phyloP scores from a whole-genome alignment of 2,329 filamentous ascomycete species.

The Pestalotiopsis sp. region DNA sequence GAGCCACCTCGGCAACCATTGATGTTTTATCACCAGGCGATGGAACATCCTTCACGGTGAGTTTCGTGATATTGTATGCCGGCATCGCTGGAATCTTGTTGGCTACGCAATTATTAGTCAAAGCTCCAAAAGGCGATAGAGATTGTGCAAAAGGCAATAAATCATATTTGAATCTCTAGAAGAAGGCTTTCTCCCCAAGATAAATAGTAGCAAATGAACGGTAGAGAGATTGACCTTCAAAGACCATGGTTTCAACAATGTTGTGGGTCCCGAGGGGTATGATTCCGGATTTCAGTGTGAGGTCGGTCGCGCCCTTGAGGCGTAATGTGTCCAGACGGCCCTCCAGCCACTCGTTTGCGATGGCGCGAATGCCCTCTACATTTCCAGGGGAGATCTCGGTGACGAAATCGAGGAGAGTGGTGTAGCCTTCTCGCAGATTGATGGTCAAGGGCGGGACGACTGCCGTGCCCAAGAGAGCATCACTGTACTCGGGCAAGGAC shows the following conservation, averaged over 20 bases:
- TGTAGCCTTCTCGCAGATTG: slow-evolving; percentile 76
- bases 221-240: slow-evolving; percentile 82
- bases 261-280: slow-evolving; percentile 77
- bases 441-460: slow-evolving; percentile 75
- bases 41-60: slow-evolving; percentile 77
- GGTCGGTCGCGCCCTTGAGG: slow-evolving; percentile 72
- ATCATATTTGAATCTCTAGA: slow-evolving; percentile 30
- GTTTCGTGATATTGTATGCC: slow-evolving; percentile 77
- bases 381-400: slow-evolving; percentile 77
- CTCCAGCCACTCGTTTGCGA: slow-evolving; percentile 88
- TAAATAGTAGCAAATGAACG: slow-evolving; percentile 63
- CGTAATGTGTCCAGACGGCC: slow-evolving; percentile 73
- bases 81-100: slow-evolving; percentile 77
- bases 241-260: slow-evolving; percentile 73
- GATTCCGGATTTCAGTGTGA: slow-evolving; percentile 79
- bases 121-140: slow-evolving; percentile 6
- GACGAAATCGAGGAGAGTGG: slow-evolving; percentile 78
- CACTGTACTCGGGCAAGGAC: slow-evolving; percentile 80
- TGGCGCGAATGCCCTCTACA: slow-evolving; percentile 72
- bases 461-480: slow-evolving; percentile 77
- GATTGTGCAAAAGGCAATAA: slow-evolving; percentile 17
- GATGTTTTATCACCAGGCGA: slow-evolving; percentile 57
- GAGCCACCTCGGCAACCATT: slow-evolving; percentile 79
- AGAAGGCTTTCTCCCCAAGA: slow-evolving; percentile 59
- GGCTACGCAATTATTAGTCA: slow-evolving; percentile 53